Base-by-base conservation (phyloP, 768 basidiomycete genomes). In the Saitozyma podzolica region DNA sequence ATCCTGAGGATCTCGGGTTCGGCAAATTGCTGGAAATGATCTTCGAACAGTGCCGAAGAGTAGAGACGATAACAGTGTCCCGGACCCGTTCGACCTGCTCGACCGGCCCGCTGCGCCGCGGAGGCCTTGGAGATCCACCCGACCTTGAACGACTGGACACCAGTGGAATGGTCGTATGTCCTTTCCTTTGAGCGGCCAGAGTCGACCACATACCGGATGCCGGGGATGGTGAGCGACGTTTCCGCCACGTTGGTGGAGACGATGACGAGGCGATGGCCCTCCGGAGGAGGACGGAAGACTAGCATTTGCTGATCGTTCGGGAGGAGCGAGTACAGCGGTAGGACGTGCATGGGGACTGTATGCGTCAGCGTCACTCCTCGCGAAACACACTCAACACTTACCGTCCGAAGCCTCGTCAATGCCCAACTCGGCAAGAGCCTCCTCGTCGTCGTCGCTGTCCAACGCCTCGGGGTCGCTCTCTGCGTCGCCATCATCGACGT, bases 51-150 rank as follows among this genome's bases (percentile, higher is more conserved):
- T 14, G 94, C 91, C 9, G 92, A 94, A 8, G 95, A 97, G 81
- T 95, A 98, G 11, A 98, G 86, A 45, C 96, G 86, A 78, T 98
- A 98, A 80, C 96, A 98, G 79, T 98, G 96, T 37, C 96, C 96
- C 13, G 96, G 95, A 4, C 96, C 95, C 13, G 92, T 97, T 63
- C 96, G 91, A 10, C 96, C 96, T 0, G 96, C 96, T 74, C 96
- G 89, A 75, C 96, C 96, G 4, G 96, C 88, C 63, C 96, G 85
- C 75, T 99, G 96, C 0, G 90, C 85, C 0, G 93, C 92, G 2
- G 93, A 94, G 2, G 95, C 92, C 76, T 97, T 97, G 14, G 92
- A 92, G 65, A 89, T 87, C 95, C 94, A 99, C 58, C 85, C 86
- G 50, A 99, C 85, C 75, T 89, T 88, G 82, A 95, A 98, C 8